Conservation (phyloP, 805 yeast genomes). For the Nakazawaea holstii region DNA sequence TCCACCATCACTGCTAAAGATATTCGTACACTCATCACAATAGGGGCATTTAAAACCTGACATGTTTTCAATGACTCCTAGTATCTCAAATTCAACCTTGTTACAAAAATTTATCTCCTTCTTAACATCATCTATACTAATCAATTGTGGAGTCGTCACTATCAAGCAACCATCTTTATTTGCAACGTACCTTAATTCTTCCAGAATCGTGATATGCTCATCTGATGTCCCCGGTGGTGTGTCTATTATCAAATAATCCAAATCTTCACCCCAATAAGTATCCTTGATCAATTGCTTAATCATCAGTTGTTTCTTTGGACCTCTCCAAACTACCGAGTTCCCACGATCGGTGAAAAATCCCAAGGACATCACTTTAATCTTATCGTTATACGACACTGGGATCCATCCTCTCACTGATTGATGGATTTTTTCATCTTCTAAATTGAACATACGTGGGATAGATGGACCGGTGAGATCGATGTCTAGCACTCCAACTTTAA, state of each 20-base stretch:
- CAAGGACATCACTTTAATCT: slow-evolving; percentile 72
- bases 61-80: slow-evolving; percentile 95
- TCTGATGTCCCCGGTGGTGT: slow-evolving; percentile 99
- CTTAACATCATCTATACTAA: slow-evolving; percentile 89
- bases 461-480: slow-evolving; percentile 97
- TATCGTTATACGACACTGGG: slow-evolving; percentile 59
- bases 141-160: slow-evolving; percentile 94
- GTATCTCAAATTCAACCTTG: slow-evolving; percentile 71
- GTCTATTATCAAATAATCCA: slow-evolving; percentile 79
- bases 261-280: slow-evolving; percentile 80
- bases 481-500: slow-evolving; percentile 88
- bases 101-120: slow-evolving; percentile 90
- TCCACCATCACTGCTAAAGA: slow-evolving; percentile 95
- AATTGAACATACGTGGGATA: slow-evolving; percentile 92
- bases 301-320: slow-evolving; percentile 98
- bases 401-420: slow-evolving; percentile 88
- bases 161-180: slow-evolving; percentile 88
- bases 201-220: slow-evolving; percentile 96
- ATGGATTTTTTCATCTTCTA: slow-evolving; percentile 72
- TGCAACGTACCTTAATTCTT: slow-evolving; percentile 63
- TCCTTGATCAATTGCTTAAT: slow-evolving; percentile 87
- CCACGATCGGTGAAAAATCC: slow-evolving; percentile 88
- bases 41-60: slow-evolving; percentile 93
- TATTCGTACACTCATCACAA: slow-evolving; percentile 87
- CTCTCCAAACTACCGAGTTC: slow-evolving; percentile 95